phyloP scores from a whole-genome alignment of 192 early-diverging fungal genomes.

The Umbelopsis vinacea region DNA sequence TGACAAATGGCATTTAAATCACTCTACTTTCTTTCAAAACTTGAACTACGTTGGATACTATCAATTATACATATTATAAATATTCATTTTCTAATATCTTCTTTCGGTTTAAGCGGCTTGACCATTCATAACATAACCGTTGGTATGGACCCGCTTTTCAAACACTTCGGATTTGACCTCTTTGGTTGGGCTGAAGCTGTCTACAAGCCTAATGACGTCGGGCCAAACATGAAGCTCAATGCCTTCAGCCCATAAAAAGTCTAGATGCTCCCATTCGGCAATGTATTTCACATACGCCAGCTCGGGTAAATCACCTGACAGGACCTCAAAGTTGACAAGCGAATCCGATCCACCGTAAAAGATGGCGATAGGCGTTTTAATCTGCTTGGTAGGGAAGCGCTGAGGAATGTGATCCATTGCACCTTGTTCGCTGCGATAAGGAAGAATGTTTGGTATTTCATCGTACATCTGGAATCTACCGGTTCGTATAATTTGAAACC shows the following conservation, averaged over 20 bases:
- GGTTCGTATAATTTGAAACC: conserved; percentile 94
- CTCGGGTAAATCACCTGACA: conserved; percentile 58
- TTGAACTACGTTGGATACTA: too few species aligned
- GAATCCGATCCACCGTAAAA: conserved; percentile 92
- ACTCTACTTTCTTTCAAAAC: too few species aligned
- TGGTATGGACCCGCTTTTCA: background rate
- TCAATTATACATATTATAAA: background rate
- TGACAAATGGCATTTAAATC: too few species aligned
- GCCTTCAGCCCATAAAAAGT: conserved; percentile 55
- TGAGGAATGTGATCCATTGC: conserved; percentile 66
- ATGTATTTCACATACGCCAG: conserved; percentile 64
- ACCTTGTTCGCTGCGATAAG: conserved; percentile 47
- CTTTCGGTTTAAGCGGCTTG: background rate
- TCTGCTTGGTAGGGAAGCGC: conserved; percentile 76
- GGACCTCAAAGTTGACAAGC: conserved; percentile 71
- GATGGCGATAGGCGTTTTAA: conserved; percentile 84
- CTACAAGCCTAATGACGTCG: conserved; percentile 44
- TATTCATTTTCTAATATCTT: background rate
- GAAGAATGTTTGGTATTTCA: conserved; percentile 70
- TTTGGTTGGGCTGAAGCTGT: conserved; percentile 34
- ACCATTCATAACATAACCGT: background rate
- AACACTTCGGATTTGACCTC: background rate
- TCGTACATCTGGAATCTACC: conserved; percentile 93
- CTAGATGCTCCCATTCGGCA: conserved; percentile 78
- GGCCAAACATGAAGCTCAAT: conserved; percentile 52